Base-by-base conservation (phyloP, 768 basidiomycete species). In the Punctularia strigosozonata region DNA sequence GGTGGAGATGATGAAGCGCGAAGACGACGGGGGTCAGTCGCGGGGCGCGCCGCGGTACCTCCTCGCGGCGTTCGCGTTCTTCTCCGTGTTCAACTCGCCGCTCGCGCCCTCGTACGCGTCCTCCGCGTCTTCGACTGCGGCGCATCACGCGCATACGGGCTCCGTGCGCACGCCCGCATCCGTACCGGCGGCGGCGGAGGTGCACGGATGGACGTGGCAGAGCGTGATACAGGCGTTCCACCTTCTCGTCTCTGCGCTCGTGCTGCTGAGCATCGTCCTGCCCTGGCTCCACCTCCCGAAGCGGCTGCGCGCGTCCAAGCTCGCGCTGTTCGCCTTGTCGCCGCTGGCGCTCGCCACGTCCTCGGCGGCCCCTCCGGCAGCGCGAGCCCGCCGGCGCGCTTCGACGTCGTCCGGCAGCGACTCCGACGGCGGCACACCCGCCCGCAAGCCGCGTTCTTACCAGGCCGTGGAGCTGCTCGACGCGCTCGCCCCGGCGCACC, bases 61-160 rank as follows among this genome's bases (percentile, higher is more conserved):
- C 37, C 73, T 90, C 34, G 85, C 83, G 20, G 75, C 75, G 20
- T 89, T 89, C 49, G 82, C 83, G 0, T 65, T 89, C 39, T 86
- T 90, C 61, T 87, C 83, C 0, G 82, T 89, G 60, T 84, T 87
- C 65, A 86, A 83, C 49, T 81, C 79, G 0, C 77, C 81, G 2
- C 55, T 83, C 14, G 67, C 77, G 0, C 64, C 71, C 1, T 56
- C 58, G 3, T 57, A 60, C 7, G 45, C 65, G 1, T 55, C 61
- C 5, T 46, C 54, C 10, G 21, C 50, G 54, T 7, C 39, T 53
- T 18, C 37, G 39, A 8, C 43, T 43, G 12, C 33, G 18, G 17
- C 55, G 3, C 54, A 55, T 22, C 72, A 79, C 37, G 60, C 66
- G 1, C 77, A 80, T 43, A 63, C 71, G 10, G 83, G 82, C 5